These are phyloP conservation scores for Niebla homalea DNA, from an alignment of 495 filamentous ascomycete species.

Conservation along the genomic window DNA sequence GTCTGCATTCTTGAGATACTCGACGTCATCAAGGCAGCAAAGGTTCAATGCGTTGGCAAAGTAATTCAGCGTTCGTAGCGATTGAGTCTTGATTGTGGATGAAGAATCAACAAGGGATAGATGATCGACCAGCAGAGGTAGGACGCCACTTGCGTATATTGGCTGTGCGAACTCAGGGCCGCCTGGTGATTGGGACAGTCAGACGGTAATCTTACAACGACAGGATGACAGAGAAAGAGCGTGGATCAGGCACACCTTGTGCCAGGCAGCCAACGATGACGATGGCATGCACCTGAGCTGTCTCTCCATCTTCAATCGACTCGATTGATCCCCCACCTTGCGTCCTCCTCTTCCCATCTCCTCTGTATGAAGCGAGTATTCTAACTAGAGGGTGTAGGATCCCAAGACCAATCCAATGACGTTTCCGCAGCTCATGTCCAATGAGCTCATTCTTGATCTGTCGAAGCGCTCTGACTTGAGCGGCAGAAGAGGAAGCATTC, in stretches of 20 bases:
- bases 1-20: constrained; percentile 24
- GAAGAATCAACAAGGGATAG: constrained; percentile 53
- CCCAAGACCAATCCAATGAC: constrained; percentile 54
- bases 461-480: constrained; percentile 52
- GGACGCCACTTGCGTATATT: constrained; percentile 48
- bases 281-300: constrained; percentile 62
- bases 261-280: constrained; percentile 73
- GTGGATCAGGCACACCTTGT: constrained; percentile 45
- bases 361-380: constrained; percentile 35
- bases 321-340: constrained; percentile 24
- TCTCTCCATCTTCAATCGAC: constrained; percentile 37
- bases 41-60: constrained; percentile 53
- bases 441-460: constrained; percentile 77
- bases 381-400: constrained; percentile 54
- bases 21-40: constrained; percentile 28
- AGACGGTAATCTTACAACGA: not conserved
- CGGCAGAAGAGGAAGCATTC: constrained; percentile 42
- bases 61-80: constrained; percentile 60
- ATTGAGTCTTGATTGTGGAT: constrained; percentile 50
- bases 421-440: constrained; percentile 79
- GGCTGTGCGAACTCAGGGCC: constrained; percentile 67
- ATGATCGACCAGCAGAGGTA: constrained; percentile 53
- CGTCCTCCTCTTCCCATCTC: constrained; percentile 25
- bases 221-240: not conserved
- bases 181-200: constrained; percentile 38